These are phyloP conservation scores for Fraxinus americana DNA, from an alignment of 257 asterid species.

Conservation along the genomic window DNA sequence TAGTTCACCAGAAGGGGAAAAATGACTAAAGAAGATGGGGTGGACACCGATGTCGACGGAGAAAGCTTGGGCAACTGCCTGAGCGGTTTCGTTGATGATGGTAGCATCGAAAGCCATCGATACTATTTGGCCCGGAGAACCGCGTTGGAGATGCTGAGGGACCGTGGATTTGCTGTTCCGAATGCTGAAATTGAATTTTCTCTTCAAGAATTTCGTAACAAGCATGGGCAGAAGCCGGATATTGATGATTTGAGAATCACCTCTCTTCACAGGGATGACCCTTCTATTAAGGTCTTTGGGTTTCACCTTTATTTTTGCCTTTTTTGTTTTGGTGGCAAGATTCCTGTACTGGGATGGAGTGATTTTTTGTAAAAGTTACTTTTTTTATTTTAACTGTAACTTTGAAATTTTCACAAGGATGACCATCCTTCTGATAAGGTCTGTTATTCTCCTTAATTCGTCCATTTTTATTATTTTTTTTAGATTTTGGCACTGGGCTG, in stretches of 20 bases:
- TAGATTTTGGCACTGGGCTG: neutral
- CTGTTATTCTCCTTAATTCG: neutral
- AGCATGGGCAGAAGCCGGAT: conserved; percentile 54
- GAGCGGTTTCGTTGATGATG: conserved; percentile 51
- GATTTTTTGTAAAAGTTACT: neutral
- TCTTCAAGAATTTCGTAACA: conserved; percentile 61
- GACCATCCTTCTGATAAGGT: conserved; percentile 72
- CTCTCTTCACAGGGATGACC: conserved; percentile 67
- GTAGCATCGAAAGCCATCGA: conserved; percentile 67
- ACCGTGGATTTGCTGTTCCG: conserved; percentile 86
- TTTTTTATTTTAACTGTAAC: neutral
- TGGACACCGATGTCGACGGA: conserved; percentile 33
- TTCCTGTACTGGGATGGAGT: neutral
- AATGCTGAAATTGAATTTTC: conserved; percentile 60
- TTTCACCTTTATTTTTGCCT: neutral
- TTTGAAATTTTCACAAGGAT: conserved; percentile 42
- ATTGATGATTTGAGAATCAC: conserved; percentile 53
- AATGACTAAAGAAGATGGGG: conserved; percentile 30
- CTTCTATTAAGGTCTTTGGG: conserved; percentile 60
- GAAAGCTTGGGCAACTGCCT: conserved; percentile 49
- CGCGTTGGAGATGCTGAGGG: conserved; percentile 84
- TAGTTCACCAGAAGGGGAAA: neutral
- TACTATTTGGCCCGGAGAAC: conserved; percentile 82
- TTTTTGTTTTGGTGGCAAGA: neutral
- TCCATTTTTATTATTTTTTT: neutral